Evolutionary conservation across 345 rosid genomes (phyloP), one percentile per base, ranked within the genome.

Genomic region (Hibiscus mutabilis): DNA sequence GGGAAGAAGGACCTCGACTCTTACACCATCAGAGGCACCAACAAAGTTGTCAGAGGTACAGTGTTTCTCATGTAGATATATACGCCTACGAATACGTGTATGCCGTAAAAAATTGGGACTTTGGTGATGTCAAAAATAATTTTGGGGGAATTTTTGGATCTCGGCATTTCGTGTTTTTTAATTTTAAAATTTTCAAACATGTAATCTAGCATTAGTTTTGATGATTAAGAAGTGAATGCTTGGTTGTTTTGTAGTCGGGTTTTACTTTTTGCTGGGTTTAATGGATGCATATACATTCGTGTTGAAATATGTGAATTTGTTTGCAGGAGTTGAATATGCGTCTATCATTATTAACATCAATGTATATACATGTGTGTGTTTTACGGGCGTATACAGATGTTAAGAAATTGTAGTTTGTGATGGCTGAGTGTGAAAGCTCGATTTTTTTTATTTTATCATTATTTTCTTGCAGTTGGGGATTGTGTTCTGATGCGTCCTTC

Each of bases 401-500:
- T 13, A 2, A 40, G 55, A 16, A 29, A 71, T n/a, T 57, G 42
- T 62, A 9, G 40, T 13, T 70, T 69, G 15, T 60, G 46, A 44
- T 62, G 47, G 16, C 69, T 27, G 70, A 62, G 57, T 21, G 57
- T 65, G 68, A 18, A 10, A 56, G 44, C 65, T 16, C 24, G 55
- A 59, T 65, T 44, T 66, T 15, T 47, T 14, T 74, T n/a, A n/a
- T n/a, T n/a, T n/a, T n/a, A n/a, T n/a, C n/a, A n/a, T n/a, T n/a
- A n/a, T n/a, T n/a, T n/a, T n/a, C n/a, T n/a, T 76, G 75, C 74
- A 89, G 98, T 60, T 21, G 90, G 89, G 0, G 98, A 93, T 81
- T 89, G 92, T 74, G 96, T 93, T 63, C 79, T 93, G 68, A 88
- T 93, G 96, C 87, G 96, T 44, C 96, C 97, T 29, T 81, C 89